phyloP scores from a whole-genome alignment of 139 green algal species.

The Volvox reticuliferus region DNA sequence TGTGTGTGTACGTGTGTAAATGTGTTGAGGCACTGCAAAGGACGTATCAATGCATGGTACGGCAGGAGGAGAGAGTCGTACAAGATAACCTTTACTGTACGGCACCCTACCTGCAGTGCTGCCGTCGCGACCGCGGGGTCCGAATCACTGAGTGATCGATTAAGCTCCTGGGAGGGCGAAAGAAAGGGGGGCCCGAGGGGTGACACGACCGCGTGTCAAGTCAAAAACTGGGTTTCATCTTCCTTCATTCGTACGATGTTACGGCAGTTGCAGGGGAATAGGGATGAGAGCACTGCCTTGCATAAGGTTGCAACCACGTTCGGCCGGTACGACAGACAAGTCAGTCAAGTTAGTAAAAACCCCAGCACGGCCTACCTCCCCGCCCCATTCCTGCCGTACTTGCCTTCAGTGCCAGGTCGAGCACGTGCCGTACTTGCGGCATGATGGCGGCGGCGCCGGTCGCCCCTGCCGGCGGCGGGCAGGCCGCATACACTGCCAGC shows the following conservation, averaged over 20 bases:
- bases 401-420: conserved; percentile 27
- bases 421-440: conserved; percentile 52
- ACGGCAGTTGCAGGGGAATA: no score
- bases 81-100: background rate
- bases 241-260: no score
- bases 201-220: no score
- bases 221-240: no score
- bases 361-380: no score
- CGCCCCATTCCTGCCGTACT: conserved; percentile 14
- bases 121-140: conserved; percentile 36
- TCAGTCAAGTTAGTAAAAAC: no score
- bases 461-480: conserved; percentile 2
- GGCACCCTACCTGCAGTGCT: conserved; percentile 41
- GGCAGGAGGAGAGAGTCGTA: no score
- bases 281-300: no score
- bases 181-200: no score
- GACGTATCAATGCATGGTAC: no score
- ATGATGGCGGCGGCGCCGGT: background rate
- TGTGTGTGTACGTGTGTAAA: background rate
- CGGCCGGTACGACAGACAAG: no score
- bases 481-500: conserved; percentile 39
- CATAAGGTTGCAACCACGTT: no score
- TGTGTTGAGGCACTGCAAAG: background rate
- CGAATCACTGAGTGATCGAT: conserved; percentile 14
- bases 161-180: conserved; percentile 11